phyloP scores from a whole-genome alignment of 345 rosid genomes.

The Eucalyptus rudis region DNA sequence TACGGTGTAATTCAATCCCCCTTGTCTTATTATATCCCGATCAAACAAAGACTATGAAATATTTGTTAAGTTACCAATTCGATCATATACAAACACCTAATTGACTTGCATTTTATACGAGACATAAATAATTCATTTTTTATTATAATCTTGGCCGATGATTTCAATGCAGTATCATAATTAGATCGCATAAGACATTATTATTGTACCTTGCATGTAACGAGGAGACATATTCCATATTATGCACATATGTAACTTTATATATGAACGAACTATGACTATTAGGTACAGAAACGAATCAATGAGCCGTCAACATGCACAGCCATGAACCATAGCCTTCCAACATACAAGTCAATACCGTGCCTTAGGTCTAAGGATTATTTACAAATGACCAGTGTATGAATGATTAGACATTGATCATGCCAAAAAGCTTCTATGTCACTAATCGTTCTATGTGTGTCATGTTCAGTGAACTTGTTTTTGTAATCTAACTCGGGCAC shows the following conservation, averaged over 20 bases:
- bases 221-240: too few species aligned
- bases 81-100: too few species aligned
- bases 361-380: neutral
- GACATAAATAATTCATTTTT: too few species aligned
- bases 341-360: neutral
- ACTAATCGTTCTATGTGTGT: neutral
- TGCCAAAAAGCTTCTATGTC: neutral
- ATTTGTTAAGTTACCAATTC: too few species aligned
- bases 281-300: neutral
- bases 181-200: too few species aligned
- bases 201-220: too few species aligned
- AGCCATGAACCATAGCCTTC: neutral
- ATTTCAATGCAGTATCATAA: too few species aligned
- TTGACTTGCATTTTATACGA: too few species aligned
- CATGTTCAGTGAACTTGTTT: neutral
- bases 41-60: too few species aligned
- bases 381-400: neutral
- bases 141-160: fast-evolving
- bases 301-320: neutral
- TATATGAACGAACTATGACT: too few species aligned
- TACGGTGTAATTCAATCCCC: neutral
- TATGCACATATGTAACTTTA: too few species aligned
- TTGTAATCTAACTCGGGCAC: fast-evolving
- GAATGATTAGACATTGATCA: neutral
- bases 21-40: too few species aligned